These are phyloP conservation scores for Puccinia coronata DNA, from an alignment of 1,284 basidiomycete species.

Conservation along the genomic window DNA sequence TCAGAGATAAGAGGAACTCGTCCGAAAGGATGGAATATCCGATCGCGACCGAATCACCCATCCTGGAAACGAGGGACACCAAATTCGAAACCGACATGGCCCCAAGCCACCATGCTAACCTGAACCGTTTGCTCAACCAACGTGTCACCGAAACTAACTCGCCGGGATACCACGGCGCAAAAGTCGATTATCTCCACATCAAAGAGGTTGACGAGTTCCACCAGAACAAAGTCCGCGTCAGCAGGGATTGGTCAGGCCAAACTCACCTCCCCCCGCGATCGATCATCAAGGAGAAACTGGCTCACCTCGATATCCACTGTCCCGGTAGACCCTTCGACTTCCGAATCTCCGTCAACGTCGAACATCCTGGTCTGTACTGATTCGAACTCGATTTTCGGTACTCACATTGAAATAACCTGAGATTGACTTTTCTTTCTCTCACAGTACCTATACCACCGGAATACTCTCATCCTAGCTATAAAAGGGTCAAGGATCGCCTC, in stretches of 20 bases:
- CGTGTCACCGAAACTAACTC: constrained; percentile 65
- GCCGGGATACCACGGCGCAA: constrained; percentile 63
- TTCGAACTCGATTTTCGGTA: background rate
- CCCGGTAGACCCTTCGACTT: constrained; percentile 84
- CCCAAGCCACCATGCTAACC: constrained; percentile 77
- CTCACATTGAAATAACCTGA: background rate
- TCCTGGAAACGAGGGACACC: constrained; percentile 61
- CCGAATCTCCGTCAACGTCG: constrained; percentile 84
- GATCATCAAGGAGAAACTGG: constrained; percentile 78
- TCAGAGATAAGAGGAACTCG: constrained; percentile 66
- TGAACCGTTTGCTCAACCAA: constrained; percentile 79
- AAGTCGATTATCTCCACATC: constrained; percentile 75
- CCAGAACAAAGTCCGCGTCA: constrained; percentile 66
- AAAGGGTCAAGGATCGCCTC: constrained; percentile 81
- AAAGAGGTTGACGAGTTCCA: constrained; percentile 83
- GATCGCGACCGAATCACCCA: constrained; percentile 75
- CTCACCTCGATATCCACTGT: constrained; percentile 80
- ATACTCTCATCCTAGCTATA: constrained; percentile 54
- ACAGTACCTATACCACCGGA: constrained; percentile 54
- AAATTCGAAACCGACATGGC: constrained; percentile 91
- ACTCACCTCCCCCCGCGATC: constrained; percentile 54
- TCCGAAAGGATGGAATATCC: constrained; percentile 68
- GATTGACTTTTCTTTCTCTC: constrained; percentile 18
- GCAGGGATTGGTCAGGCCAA: constrained; percentile 69
- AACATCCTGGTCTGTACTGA: constrained; percentile 63